Conservation (phyloP, 1,284 basidiomycete genomes). For the Trametes versicolor region DNA sequence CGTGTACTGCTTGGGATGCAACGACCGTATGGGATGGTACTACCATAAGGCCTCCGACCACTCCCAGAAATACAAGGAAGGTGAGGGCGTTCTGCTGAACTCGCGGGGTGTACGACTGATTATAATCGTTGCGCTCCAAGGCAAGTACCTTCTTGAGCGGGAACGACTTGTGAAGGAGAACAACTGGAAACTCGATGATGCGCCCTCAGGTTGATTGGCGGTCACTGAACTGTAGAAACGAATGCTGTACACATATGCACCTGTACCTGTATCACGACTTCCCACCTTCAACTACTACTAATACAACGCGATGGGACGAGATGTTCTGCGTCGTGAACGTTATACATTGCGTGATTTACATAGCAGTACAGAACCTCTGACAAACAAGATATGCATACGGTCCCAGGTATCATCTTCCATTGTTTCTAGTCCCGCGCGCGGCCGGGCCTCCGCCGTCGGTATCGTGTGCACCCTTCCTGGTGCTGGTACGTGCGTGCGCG, state of each 20-base stretch:
- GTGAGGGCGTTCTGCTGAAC: constrained; percentile 55
- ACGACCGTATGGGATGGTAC: constrained; percentile 84
- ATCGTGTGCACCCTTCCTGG: constrained; percentile 6
- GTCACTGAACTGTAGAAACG: not conserved
- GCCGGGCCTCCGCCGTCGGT: not conserved
- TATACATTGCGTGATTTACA: constrained; percentile 38
- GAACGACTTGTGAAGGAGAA: constrained; percentile 86
- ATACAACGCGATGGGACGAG: not conserved
- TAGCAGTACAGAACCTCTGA: constrained; percentile 37
- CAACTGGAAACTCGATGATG: constrained; percentile 68
- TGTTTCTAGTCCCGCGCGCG: constrained; percentile 28
- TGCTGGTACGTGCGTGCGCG: not conserved
- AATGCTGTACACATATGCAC: too few relatives aligned
- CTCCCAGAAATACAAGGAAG: constrained; percentile 91
- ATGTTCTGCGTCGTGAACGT: constrained; percentile 13
- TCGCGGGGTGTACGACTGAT: not conserved
- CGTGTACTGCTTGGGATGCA: constrained; percentile 81
- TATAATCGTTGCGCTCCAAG: constrained; percentile 48
- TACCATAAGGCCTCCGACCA: constrained; percentile 84
- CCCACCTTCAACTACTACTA: not conserved
- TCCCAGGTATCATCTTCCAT: constrained; percentile 40
- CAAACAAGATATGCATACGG: constrained; percentile 38
- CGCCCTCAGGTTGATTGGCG: not conserved
- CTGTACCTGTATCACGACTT: not conserved
- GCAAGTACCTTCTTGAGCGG: constrained; percentile 86